Base-by-base conservation (phyloP, 371 early-diverging fungal species). In the Mucor indicus region DNA sequence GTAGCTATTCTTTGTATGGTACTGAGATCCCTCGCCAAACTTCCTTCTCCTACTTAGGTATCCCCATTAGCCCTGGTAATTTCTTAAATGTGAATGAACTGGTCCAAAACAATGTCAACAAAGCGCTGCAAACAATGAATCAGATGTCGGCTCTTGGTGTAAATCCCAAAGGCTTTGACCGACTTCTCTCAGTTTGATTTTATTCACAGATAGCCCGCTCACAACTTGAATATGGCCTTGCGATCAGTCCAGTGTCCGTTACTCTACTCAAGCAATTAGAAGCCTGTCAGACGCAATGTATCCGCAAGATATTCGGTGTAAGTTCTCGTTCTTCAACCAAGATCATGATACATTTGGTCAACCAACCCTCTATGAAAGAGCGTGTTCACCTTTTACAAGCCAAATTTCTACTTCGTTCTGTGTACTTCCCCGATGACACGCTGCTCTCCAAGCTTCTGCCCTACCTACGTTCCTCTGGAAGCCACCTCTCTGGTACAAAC, bases 91-190 rank as follows among this genome's bases (percentile, higher is more conserved):
- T n/a, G 10, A 16, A 27, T 15, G 4, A 8, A 16, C 24, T 49
- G 16, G 31, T 40, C 2, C 41, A 49, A 40, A 1, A 23, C 9
- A 49, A 40, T 32, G 21, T 49, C 2, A 40, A 39, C 23, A 40
- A 49, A 23, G 33, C 35, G 20, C 5, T 13, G 1, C 13, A n/a
- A 2, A 39, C 21, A 13, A 48, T 48, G 38, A 38, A 37, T 20
- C 29, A 16, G 12, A n/a, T 40, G 10, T 3, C 23, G 2, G 7
- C 17, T 16, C 15, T 41, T 25, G 42, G 50, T 23, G 35, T 41
- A 4, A 36, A 50, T 17, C 15, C n/a, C 1, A 25, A 15, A n/a
- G 50, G 3, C 91, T 91, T 58, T 23, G 1, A 0, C 23, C 22
- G 1, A 6, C 33, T 47, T 2, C 20, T 51, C 2, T 39, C 30